Evolutionary conservation across 257 asterid species (phyloP).

Genomic region (Agastache rugosa): DNA sequence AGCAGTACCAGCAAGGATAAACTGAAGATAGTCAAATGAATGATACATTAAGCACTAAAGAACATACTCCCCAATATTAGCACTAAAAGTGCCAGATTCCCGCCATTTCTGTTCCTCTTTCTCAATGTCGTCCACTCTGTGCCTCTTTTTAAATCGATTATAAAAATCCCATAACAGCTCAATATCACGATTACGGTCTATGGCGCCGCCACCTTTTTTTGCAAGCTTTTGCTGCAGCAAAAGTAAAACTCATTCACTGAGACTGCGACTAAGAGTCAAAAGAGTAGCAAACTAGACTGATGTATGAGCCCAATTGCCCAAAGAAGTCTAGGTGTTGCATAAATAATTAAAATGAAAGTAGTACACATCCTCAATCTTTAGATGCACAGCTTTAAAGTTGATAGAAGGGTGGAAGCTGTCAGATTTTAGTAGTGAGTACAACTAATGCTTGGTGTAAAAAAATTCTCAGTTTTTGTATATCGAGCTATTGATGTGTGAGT

Average conservation of each 20-base stretch:
- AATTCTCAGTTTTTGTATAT: slow-evolving; percentile 11
- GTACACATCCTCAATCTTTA: slow-evolving; percentile 6
- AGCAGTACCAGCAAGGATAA: slow-evolving; percentile 25
- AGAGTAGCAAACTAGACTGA: slow-evolving; percentile 27
- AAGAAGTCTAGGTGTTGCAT: slow-evolving; percentile 11
- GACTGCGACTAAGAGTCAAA: neutral
- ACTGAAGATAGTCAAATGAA: slow-evolving; percentile 22
- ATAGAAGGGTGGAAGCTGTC: neutral
- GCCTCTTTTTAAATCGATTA: slow-evolving; percentile 78
- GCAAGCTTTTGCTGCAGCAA: slow-evolving; percentile 91
- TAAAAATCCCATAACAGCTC: slow-evolving; percentile 92
- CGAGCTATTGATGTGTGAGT: neutral
- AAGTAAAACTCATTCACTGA: slow-evolving; percentile 14
- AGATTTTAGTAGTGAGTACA: slow-evolving; percentile 12
- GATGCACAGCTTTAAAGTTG: slow-evolving; percentile 21
- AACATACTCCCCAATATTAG: slow-evolving; percentile 83
- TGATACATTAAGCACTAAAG: slow-evolving; percentile 18
- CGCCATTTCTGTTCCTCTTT: slow-evolving; percentile 90
- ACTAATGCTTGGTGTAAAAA: slow-evolving; percentile 13
- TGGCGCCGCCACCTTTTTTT: slow-evolving; percentile 77
- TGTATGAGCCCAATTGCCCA: slow-evolving; percentile 3
- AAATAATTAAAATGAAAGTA: slow-evolving; percentile 21
- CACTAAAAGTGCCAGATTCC: slow-evolving; percentile 78
- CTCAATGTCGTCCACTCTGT: slow-evolving; percentile 87
- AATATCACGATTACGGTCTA: slow-evolving; percentile 87